These are phyloP conservation scores for Psilocybe mexicana DNA, from an alignment of 1,284 basidiomycete species.

Conservation along the genomic window DNA sequence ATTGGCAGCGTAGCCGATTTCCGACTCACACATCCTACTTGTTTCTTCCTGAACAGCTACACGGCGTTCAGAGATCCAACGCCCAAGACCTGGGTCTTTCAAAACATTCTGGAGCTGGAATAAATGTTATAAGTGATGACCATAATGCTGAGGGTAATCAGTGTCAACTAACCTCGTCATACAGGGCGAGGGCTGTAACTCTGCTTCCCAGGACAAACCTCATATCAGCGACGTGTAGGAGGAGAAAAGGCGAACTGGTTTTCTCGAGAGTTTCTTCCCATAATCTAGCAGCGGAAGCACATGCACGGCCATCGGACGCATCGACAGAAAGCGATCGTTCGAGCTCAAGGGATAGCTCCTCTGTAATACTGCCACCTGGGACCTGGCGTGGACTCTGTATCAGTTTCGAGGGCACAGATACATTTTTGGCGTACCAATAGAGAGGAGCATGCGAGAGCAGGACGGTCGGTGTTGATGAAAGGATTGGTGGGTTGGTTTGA, in stretches of 20 bases:
- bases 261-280: constrained; percentile 17
- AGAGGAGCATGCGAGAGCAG: too few relatives aligned
- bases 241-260: constrained; percentile 15
- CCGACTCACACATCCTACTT: constrained; percentile 4
- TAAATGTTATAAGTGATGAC: background rate
- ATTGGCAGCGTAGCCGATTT: background rate
- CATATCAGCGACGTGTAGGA: constrained; percentile 22
- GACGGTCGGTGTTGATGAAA: too few relatives aligned
- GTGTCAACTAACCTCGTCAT: constrained; percentile 14
- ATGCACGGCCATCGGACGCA: constrained; percentile 8
- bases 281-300: constrained; percentile 13
- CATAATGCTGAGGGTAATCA: background rate
- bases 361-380: too few relatives aligned
- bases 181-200: constrained; percentile 13
- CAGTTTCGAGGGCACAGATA: too few relatives aligned
- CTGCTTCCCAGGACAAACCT: constrained; percentile 16
- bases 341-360: background rate
- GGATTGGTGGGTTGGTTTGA: too few relatives aligned
- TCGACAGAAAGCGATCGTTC: constrained; percentile 6
- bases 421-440: too few relatives aligned
- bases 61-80: constrained; percentile 5
- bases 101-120: constrained; percentile 11
- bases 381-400: too few relatives aligned
- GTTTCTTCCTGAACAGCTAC: constrained; percentile 5
- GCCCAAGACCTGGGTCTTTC: constrained; percentile 2